A percentile compares a stretch with the other conserved stretches of the same genome.
phyloP scores from a whole-genome alignment of 164 flowering plant genomes.

The Dillenia turbinata region DNA sequence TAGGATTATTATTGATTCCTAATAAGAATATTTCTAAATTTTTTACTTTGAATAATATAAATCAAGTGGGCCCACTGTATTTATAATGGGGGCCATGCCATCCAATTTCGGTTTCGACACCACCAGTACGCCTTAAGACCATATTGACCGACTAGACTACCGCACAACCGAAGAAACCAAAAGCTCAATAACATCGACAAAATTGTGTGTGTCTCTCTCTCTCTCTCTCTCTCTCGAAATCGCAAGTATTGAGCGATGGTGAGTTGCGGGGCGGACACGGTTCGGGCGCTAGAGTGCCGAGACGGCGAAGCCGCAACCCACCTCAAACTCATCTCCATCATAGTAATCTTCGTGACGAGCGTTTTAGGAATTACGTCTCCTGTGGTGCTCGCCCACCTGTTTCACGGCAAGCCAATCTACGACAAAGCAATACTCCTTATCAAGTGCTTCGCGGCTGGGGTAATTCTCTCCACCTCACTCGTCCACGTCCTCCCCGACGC shows the following conservation, averaged over 20 bases:
- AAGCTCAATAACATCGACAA: neutral
- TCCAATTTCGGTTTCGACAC: no score
- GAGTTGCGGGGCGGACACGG: constrained; percentile 27
- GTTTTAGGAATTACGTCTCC: constrained; percentile 54
- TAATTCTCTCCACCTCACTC: constrained; percentile 69
- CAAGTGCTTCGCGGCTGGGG: constrained; percentile 90
- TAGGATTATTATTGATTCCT: no score
- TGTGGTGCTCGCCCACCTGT: constrained; percentile 50
- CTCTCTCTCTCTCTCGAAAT: constrained; percentile 4
- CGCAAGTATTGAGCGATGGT: constrained; percentile 14
- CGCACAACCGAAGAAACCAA: neutral
- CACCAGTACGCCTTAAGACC: no score
- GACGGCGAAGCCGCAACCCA: constrained; percentile 48
- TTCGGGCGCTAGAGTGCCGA: constrained; percentile 37
- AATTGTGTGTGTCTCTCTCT: neutral
- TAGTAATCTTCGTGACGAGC: constrained; percentile 56
- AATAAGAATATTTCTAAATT: no score
- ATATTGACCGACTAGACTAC: no score
- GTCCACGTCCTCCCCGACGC: constrained; percentile 87
- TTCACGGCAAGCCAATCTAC: constrained; percentile 54
- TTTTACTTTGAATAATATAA: no score
- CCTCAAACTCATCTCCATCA: constrained; percentile 52
- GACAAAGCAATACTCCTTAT: constrained; percentile 43
- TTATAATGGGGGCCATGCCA: no score
- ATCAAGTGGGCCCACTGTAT: no score